A percentile compares a stretch with the other conserved stretches of the same genome.
Conservation (phyloP, 2,329 filamentous ascomycete genomes). For the Pseudocercospora fijiensis region DNA sequence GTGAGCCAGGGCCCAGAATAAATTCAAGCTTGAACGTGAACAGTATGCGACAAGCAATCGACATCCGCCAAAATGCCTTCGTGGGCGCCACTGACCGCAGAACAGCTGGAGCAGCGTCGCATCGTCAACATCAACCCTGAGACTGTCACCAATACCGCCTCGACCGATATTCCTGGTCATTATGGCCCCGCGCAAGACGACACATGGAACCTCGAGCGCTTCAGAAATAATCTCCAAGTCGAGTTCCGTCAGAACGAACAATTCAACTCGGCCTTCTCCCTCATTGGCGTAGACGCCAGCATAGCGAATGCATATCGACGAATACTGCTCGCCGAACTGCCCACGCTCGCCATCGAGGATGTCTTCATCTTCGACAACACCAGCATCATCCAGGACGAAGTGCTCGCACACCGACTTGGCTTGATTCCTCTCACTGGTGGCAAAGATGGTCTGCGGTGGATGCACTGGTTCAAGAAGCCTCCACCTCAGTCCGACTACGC, state of each 20-base stretch:
- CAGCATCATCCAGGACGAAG: conserved; percentile 96
- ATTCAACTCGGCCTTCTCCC: conserved; percentile 80
- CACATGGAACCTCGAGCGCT: conserved; percentile 72
- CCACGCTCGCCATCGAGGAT: conserved; percentile 88
- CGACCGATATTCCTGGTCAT: conserved; percentile 89
- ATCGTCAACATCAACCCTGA: conserved; percentile 85
- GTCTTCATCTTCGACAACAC: conserved; percentile 96
- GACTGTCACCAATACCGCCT: conserved; percentile 83
- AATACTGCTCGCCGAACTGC: conserved; percentile 91
- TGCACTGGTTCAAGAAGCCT: conserved; percentile 79
- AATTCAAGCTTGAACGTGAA: not conserved
- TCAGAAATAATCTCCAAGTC: conserved; percentile 69
- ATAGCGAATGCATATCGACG: conserved; percentile 97
- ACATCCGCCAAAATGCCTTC: conserved; percentile 28
- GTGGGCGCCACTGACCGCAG: conserved; percentile 45
- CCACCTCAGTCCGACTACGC: conserved; percentile 57
- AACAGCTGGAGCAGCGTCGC: conserved; percentile 67
- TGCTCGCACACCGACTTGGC: conserved; percentile 84
- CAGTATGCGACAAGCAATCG: not conserved
- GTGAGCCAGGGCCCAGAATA: conserved; percentile 1
- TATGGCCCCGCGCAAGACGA: conserved; percentile 80
- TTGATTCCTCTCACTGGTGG: conserved; percentile 85
- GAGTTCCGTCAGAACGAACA: conserved; percentile 80
- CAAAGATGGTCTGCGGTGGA: conserved; percentile 72
- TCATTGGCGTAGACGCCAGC: conserved; percentile 86